These are phyloP conservation scores for Amphirosellinia nigrospora DNA, from an alignment of 495 filamentous ascomycete genomes.

Conservation along the genomic window DNA sequence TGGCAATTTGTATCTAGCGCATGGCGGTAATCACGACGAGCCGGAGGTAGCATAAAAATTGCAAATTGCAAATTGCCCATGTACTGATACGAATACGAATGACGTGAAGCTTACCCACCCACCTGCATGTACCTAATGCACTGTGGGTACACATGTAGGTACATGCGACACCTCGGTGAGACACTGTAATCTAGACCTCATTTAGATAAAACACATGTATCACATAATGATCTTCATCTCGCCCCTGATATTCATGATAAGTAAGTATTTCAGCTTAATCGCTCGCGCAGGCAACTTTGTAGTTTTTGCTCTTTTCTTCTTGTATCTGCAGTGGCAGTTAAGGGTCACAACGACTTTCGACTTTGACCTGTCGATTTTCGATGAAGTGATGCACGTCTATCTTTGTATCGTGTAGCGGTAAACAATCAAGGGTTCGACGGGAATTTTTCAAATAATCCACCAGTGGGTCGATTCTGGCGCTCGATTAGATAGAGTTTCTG, in stretches of 20 bases:
- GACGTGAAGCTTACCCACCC: not conserved
- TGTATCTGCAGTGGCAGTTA: not conserved
- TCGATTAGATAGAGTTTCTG: not conserved
- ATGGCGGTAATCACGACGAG: not conserved
- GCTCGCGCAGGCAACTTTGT: not conserved
- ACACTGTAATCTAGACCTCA: constrained; percentile 2
- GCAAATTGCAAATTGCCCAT: constrained; percentile 16
- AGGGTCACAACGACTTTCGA: not conserved
- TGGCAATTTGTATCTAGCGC: constrained; percentile 4
- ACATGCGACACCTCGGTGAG: not conserved
- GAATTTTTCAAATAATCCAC: constrained; percentile 10
- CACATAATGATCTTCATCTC: constrained; percentile 8
- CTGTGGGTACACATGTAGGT: not conserved
- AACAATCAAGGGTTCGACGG: not conserved
- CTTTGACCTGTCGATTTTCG: not conserved
- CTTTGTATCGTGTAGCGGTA: not conserved
- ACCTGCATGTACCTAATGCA: too few relatives aligned
- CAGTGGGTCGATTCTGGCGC: not conserved
- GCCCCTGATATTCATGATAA: not conserved
- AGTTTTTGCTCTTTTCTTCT: not conserved
- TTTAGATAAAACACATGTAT: not conserved
- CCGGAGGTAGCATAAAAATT: constrained; percentile 1
- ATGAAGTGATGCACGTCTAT: not conserved
- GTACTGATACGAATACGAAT: constrained; percentile 15
- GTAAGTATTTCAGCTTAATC: not conserved